Evolutionary conservation across 177 flowering plant genomes (phyloP), one percentile per base, ranked within the genome.

Genomic region (Vitis hybrid): DNA sequence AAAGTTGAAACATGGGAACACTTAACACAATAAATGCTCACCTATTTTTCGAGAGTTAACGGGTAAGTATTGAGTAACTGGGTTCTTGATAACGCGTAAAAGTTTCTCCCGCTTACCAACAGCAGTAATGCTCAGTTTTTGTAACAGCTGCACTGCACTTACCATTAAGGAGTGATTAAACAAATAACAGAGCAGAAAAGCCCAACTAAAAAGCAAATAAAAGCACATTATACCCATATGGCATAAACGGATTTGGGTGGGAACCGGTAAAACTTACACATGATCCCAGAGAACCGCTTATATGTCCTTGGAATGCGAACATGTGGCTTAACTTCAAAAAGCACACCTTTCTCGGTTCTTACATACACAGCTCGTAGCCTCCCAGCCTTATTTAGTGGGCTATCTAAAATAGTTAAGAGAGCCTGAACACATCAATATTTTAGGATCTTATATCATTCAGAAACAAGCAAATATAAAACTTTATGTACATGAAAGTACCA

Each of bases 221-320:
- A 60, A 59, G 1, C 1, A 61, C 46, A 35, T 35, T 35, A 35
- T 35, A 35, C 8, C 46, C 2, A 27, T 1, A 46, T 50, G 8
- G 52, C 7, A 11, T 10, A 1, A 1, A 10, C 50, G 16, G 50
- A 2, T 52, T 15, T 21, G 10, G 4, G 4, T 11, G n/a, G 14
- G 55, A 72, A 9, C 24, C 32, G 3, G 1, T 10, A 8, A 52
- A 35, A 88, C 98, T 85, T 82, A 95, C 99, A 86, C 91, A 95
- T 95, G 70, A 95, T 57, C 40, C 97, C 97, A 78, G 84, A 69
- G 62, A 93, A 95, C 46, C 98, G 88, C 78, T 91, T 89, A 35
- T 78, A 88, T 50, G 99, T 93, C 76, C 97, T 93, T 55, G 99
- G 99, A 68, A 93, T 78, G 24, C 98, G 98, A 71, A 83, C 90